These are phyloP conservation scores for Trichosporon inkin DNA, from an alignment of 1,284 basidiomycete genomes.

Conservation along the genomic window DNA sequence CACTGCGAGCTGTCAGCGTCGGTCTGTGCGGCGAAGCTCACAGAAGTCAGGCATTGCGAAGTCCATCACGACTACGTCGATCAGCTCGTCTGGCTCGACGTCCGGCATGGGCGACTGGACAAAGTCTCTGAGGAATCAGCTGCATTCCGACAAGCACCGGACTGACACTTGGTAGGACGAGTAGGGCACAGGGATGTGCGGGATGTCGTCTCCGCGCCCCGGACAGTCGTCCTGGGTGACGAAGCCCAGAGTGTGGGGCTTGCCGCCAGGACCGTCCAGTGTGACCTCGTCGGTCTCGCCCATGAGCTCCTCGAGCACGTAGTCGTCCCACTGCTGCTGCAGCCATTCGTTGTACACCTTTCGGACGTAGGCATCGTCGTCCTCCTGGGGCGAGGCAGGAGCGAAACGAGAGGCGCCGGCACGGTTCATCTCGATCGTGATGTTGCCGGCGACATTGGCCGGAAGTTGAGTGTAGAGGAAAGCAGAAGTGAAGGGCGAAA, in stretches of 20 bases:
- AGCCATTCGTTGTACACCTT: conserved; percentile 30
- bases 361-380: conserved; percentile 29
- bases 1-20: conserved; percentile 21
- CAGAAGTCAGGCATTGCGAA: conserved; percentile 48
- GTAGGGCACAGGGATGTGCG: conserved; percentile 41
- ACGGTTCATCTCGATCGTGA: conserved; percentile 44
- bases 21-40: conserved; percentile 21
- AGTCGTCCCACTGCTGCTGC: conserved; percentile 29
- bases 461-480: conserved; percentile 42
- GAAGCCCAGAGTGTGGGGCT: conserved; percentile 39
- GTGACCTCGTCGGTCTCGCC: neutral
- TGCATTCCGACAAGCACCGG: too few species aligned
- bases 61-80: conserved; percentile 49
- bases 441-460: conserved; percentile 35
- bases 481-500: conserved; percentile 57
- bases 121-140: conserved; percentile 36
- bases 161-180: conserved; percentile 21
- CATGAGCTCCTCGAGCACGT: conserved; percentile 13
- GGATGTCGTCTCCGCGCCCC: conserved; percentile 46
- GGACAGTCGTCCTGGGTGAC: conserved; percentile 46
- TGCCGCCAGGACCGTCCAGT: neutral
- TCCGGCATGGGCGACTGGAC: conserved; percentile 39
- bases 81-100: conserved; percentile 33
- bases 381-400: conserved; percentile 17
- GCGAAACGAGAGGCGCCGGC: conserved; percentile 43